A percentile compares a stretch with the other conserved stretches of the same genome.
These are phyloP conservation scores for Annulohypoxylon moriforme DNA, from an alignment of 495 filamentous ascomycete species.

Conservation along the genomic window DNA sequence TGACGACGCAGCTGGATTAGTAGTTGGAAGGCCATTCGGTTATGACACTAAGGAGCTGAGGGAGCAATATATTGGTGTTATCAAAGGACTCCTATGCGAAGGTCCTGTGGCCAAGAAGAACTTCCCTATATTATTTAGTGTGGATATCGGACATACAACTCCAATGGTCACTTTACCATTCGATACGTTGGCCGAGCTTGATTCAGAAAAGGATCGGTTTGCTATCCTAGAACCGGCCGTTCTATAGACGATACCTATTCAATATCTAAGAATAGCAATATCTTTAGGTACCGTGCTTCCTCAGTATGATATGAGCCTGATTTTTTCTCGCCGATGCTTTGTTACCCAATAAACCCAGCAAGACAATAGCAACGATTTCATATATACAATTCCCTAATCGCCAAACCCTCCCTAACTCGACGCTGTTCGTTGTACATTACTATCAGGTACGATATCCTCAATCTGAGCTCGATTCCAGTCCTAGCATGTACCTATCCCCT, in stretches of 20 bases:
- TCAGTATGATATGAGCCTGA: too few relatives aligned
- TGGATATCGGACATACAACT: slow-evolving; percentile 53
- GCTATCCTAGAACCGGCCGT: slow-evolving; percentile 49
- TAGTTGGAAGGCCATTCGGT: slow-evolving; percentile 49
- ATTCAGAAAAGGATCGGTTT: slow-evolving; percentile 50
- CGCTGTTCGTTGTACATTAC: neutral
- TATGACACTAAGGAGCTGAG: slow-evolving; percentile 42
- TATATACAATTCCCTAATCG: neutral
- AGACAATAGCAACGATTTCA: neutral
- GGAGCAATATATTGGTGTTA: slow-evolving; percentile 35
- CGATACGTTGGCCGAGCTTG: slow-evolving; percentile 43
- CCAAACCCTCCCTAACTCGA: neutral
- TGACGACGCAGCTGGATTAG: slow-evolving; percentile 47
- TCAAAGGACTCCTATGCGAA: slow-evolving; percentile 40
- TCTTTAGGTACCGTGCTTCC: too few relatives aligned
- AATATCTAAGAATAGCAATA: neutral
- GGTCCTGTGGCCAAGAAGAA: slow-evolving; percentile 32
- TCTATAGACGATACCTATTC: slow-evolving; percentile 11
- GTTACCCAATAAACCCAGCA: neutral
- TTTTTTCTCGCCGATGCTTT: too few relatives aligned
- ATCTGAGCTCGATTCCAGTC: too few relatives aligned
- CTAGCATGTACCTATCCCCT: neutral
- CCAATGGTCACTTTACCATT: slow-evolving; percentile 52
- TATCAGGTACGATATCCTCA: too few relatives aligned
- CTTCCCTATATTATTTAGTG: slow-evolving; percentile 47